Base-by-base conservation (phyloP, 192 early-diverging fungal species). In the Paraglomus brasilianum region DNA sequence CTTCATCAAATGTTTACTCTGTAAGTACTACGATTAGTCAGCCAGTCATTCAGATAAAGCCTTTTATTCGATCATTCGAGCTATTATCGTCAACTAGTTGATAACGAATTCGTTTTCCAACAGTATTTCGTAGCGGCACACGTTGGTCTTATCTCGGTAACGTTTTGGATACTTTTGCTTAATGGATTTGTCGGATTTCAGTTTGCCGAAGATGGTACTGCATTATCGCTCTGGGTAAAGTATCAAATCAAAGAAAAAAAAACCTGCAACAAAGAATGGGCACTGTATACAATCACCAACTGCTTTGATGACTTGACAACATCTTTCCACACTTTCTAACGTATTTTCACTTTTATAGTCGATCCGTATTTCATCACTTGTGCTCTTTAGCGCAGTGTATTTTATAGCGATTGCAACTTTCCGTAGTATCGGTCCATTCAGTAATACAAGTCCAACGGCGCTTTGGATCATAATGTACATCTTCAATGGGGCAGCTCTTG, bases 121-220 rank as follows among this genome's bases (percentile, higher is more conserved):
- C 73, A 91, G 90, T 92, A 89, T 71, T 84, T 91, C 71, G 82
- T 85, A 9, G 88, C 90, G 4, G 82, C 83, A 0, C 88, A 93
- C 74, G 69, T 88, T n/a, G 83, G 86, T 51, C 69, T 92, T 21
- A 85, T 86, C 47, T 84, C 89, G 55, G 86, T 88, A 5, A 92
- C 90, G 11, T 85, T 91, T 60, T 93, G 89, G 90, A 87, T 84
- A 64, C 70, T 94, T 50, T 79, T 94, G 47, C 67, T 92, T 38
- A 94, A 93, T 78, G 93, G 91, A 38, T 92, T 94, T 79, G 90
- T 94, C 40, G 88, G 89, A 19, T 94, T 94, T 73, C 91, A 93
- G 70, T 94, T 91, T 83, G 83, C 87, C 41, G 91, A 94, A 77
- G 92, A 94, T 70, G 92, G 92, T 50, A 93, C 91, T 21, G 79